A percentile compares a stretch with the other conserved stretches of the same genome.
These are phyloP conservation scores for Centrapalus pauciflorus DNA, from an alignment of 129 eudicot genomes.

Conservation along the genomic window DNA sequence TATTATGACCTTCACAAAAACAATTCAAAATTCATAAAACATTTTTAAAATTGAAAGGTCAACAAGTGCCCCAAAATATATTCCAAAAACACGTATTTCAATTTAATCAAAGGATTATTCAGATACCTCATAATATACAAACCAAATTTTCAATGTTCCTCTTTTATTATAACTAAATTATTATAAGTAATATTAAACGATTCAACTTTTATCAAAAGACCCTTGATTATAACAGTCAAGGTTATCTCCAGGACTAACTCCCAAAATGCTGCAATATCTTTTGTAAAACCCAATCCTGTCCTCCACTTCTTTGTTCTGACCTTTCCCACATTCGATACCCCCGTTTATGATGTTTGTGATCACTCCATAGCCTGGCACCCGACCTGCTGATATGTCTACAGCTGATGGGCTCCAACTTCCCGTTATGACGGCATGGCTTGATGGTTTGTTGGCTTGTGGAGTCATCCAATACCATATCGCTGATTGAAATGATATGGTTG, in stretches of 20 bases:
- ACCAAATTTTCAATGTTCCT: too few relatives aligned
- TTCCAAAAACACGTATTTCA: too few relatives aligned
- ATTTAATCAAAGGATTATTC: too few relatives aligned
- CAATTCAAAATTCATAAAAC: too few relatives aligned
- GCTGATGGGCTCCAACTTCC: slow-evolving; percentile 3
- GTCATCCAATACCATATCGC: too few relatives aligned
- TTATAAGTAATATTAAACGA: too few relatives aligned
- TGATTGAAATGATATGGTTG: too few relatives aligned
- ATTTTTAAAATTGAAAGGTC: too few relatives aligned
- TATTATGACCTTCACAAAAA: too few relatives aligned
- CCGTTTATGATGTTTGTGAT: slow-evolving; percentile 14
- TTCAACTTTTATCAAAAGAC: slow-evolving; percentile 2
- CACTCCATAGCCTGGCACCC: slow-evolving; percentile 10
- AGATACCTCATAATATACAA: too few relatives aligned
- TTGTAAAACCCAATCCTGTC: slow-evolving; percentile 12
- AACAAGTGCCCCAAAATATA: too few relatives aligned
- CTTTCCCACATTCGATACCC: slow-evolving; percentile 10
- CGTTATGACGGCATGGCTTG: background rate
- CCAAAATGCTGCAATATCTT: slow-evolving; percentile 1
- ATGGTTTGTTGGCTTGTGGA: background rate
- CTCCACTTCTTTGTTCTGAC: background rate
- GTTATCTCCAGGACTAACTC: background rate
- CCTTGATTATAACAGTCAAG: slow-evolving; percentile 8
- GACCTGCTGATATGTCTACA: slow-evolving; percentile 4
- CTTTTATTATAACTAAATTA: too few relatives aligned